Base-by-base conservation (phyloP, 1,284 basidiomycete genomes). In the Sporisorium graminicola region DNA sequence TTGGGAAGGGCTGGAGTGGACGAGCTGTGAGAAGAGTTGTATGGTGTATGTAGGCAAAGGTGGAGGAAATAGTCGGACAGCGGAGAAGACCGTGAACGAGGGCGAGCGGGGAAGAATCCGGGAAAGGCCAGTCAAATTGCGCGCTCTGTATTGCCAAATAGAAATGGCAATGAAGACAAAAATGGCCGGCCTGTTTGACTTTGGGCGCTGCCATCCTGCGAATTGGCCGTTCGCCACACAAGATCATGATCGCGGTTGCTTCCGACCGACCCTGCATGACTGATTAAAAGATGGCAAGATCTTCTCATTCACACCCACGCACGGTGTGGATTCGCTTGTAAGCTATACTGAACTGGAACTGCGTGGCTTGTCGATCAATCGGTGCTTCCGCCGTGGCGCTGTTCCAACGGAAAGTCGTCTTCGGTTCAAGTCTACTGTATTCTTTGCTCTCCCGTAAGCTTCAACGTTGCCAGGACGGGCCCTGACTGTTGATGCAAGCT, bases 71-170 rank as follows among this genome's bases (percentile, higher is more conserved):
- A n/a, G 16, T 33, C 31, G 13, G 50, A 52, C 33, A 24, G n/a
- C 56, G 56, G 56, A 58, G 46, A 58, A 58, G 56, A 49, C 56
- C 56, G 56, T 31, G 24, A n/a, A 33, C n/a, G 29, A 33, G 20
- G 8, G 9, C 24, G 16, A 56, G 54, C 54, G 55, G 55, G 55
- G 55, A 27, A 47, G n/a, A 31, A 35, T 27, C 16, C 26, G 46
- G 46, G 24, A 42, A 53, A 46, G 22, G 33, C 7, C 20, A 13
- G 3, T 33, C 20, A 47, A 50, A 20, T n/a, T 1, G 18, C 18
- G 18, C 18, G 42, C 24, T 20, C 18, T 14, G 26, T 20, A 44
- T 44, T 20, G n/a, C 7, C 43, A 40, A 27, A 53, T n/a, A 42
- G 37, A 37, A 20, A 33, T 20, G n/a, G 2, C 13, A 3, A 5